phyloP scores from a whole-genome alignment of 768 basidiomycete genomes.

The Trametes sanguinea region DNA sequence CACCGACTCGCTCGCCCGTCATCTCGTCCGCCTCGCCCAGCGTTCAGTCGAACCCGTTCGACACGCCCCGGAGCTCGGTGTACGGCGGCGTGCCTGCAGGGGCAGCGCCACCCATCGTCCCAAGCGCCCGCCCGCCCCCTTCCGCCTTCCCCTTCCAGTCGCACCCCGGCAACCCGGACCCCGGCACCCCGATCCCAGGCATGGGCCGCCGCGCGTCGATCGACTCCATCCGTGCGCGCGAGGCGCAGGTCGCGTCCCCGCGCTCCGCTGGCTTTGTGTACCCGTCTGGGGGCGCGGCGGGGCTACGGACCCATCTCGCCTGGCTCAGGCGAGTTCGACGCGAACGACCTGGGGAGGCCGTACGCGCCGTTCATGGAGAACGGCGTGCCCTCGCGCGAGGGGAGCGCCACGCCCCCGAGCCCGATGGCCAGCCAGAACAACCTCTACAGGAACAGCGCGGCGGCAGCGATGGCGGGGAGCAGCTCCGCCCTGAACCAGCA shows the following conservation, averaged over 20 bases:
- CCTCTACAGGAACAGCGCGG: conserved; percentile 49
- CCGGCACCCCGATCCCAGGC: conserved; percentile 45
- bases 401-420: conserved; percentile 23
- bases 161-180: conserved; percentile 68
- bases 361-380: conserved; percentile 52
- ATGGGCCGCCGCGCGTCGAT: conserved; percentile 43
- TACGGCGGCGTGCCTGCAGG: conserved; percentile 14
- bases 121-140: conserved; percentile 37
- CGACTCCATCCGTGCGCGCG: conserved; percentile 24
- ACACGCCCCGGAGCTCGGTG: conserved; percentile 21
- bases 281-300: conserved; percentile 19
- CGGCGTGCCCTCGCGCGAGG: conserved; percentile 28
- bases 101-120: conserved; percentile 5
- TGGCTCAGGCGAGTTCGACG: conserved; percentile 17
- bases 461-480: conserved; percentile 40
- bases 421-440: conserved; percentile 26
- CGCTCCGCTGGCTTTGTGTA: conserved; percentile 23
- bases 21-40: conserved; percentile 4
- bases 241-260: conserved; percentile 9
- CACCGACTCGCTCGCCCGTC: conserved; percentile 1
- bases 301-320: conserved; percentile 24
- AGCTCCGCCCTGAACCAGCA: conserved; percentile 20
- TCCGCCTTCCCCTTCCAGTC: conserved; percentile 60
- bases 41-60: conserved; percentile 19
- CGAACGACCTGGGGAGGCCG: conserved; percentile 35